phyloP scores from a whole-genome alignment of 768 basidiomycete species.

The Sarcomyxa edulis region DNA sequence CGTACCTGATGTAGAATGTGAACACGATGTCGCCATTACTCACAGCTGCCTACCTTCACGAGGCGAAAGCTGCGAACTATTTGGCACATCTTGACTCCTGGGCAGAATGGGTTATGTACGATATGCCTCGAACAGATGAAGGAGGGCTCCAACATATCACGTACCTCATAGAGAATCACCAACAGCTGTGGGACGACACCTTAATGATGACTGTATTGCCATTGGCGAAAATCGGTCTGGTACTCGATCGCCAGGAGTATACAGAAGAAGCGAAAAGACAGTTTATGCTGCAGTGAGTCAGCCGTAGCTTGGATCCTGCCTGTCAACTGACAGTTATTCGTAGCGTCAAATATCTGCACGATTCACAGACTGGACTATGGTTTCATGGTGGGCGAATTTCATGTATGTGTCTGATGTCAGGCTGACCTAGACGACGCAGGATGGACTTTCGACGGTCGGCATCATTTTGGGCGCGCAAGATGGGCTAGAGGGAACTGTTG shows the following conservation, averaged over 20 bases:
- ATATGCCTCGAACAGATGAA: constrained; percentile 40
- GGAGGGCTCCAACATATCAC: constrained; percentile 45
- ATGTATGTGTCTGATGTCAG: too few relatives aligned
- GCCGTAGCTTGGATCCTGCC: not conserved
- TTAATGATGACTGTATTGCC: constrained; percentile 57
- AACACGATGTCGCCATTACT: constrained; percentile 53
- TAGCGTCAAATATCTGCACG: constrained; percentile 40
- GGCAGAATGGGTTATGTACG: constrained; percentile 49
- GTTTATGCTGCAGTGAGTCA: constrained; percentile 41
- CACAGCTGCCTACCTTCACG: constrained; percentile 38
- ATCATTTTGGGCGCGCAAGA: constrained; percentile 39
- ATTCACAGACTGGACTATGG: constrained; percentile 38
- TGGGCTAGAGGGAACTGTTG: constrained; percentile 58
- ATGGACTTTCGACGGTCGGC: constrained; percentile 40
- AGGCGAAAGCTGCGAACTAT: constrained; percentile 27
- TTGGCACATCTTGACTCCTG: constrained; percentile 36
- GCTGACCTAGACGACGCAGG: constrained; percentile 20
- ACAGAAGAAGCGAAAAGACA: constrained; percentile 51
- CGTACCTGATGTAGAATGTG: constrained; percentile 34
- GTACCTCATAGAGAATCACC: constrained; percentile 32
- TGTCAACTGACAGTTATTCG: not conserved
- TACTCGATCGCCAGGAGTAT: constrained; percentile 44
- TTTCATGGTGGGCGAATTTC: constrained; percentile 33
- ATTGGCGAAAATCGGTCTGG: constrained; percentile 47
- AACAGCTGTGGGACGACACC: constrained; percentile 55